Percentiles rank a stretch among this genome's conserved stretches.
Evolutionary conservation across 2,329 filamentous ascomycete genomes (phyloP).

Genomic region (Verruconis gallopava): DNA sequence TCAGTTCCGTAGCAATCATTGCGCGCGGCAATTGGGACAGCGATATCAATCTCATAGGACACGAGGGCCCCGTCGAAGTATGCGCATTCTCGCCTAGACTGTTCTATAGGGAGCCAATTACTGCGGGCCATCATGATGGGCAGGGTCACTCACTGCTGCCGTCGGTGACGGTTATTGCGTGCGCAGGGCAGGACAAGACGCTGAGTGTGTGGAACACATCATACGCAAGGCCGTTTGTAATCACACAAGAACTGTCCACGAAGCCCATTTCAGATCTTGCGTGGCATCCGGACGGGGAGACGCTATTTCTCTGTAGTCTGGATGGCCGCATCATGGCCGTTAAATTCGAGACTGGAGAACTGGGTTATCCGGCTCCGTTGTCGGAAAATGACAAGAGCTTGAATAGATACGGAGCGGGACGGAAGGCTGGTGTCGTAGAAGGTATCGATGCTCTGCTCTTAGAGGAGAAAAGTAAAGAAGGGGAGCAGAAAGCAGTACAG

Average conservation of each 20-base stretch:
- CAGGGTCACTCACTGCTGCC: constrained; percentile 28
- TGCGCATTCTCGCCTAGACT: constrained; percentile 91
- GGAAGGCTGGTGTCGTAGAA: constrained; percentile 84
- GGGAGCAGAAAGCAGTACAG: constrained; percentile 78
- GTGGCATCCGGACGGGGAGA: constrained; percentile 86
- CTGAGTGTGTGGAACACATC: constrained; percentile 97
- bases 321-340: constrained; percentile 78
- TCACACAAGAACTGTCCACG: constrained; percentile 73
- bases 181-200: constrained; percentile 91
- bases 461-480: constrained; percentile 85
- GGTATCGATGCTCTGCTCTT: constrained; percentile 78
- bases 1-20: constrained; percentile 93
- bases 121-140: constrained; percentile 34
- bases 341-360: constrained; percentile 72
- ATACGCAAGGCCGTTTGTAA: constrained; percentile 78
- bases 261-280: constrained; percentile 92
- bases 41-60: constrained; percentile 93
- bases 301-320: constrained; percentile 71
- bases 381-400: constrained; percentile 88
- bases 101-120: constrained; percentile 59
- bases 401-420: constrained; percentile 80
- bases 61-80: constrained; percentile 93
- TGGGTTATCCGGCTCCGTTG: constrained; percentile 75
- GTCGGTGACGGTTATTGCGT: constrained; percentile 86
- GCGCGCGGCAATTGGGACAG: constrained; percentile 87